phyloP scores from a whole-genome alignment of 1,139 yeast species.

The Hyphopichia burtonii region DNA sequence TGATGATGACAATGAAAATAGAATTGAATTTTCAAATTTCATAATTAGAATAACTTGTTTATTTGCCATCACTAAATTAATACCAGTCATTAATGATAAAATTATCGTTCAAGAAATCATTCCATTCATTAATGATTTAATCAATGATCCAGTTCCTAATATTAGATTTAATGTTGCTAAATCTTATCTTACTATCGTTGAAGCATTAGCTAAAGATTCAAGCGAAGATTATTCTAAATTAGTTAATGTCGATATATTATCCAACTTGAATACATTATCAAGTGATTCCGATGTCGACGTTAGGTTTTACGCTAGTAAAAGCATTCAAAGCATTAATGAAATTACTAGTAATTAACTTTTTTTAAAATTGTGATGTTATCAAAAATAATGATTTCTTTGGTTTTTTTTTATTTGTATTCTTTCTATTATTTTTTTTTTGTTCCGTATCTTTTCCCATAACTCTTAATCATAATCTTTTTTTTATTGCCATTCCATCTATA shows the following conservation, averaged over 20 bases:
- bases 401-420: not conserved
- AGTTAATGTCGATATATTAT: conserved; percentile 56
- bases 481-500: not conserved
- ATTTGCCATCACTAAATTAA: conserved; percentile 78
- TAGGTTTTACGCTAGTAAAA: conserved; percentile 74
- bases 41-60: conserved; percentile 89
- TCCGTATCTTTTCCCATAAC: not conserved
- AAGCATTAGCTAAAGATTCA: conserved; percentile 40
- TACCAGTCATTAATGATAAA: conserved; percentile 61
- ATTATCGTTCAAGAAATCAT: conserved; percentile 65
- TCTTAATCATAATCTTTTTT: not conserved
- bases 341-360: not conserved
- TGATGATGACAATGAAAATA: conserved; percentile 28
- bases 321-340: conserved; percentile 41
- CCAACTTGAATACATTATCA: conserved; percentile 62
- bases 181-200: conserved; percentile 63
- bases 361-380: not conserved
- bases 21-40: conserved; percentile 62
- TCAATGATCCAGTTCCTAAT: conserved; percentile 85
- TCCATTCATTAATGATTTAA: conserved; percentile 74
- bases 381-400: not conserved
- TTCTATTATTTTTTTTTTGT: not conserved
- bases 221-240: conserved; percentile 29
- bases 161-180: conserved; percentile 94
- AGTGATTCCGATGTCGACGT: conserved; percentile 88